Percentiles rank a stretch among this genome's conserved stretches.
These are phyloP conservation scores for Calonectria honghensis DNA, from an alignment of 2,329 filamentous ascomycete species.

Conservation along the genomic window DNA sequence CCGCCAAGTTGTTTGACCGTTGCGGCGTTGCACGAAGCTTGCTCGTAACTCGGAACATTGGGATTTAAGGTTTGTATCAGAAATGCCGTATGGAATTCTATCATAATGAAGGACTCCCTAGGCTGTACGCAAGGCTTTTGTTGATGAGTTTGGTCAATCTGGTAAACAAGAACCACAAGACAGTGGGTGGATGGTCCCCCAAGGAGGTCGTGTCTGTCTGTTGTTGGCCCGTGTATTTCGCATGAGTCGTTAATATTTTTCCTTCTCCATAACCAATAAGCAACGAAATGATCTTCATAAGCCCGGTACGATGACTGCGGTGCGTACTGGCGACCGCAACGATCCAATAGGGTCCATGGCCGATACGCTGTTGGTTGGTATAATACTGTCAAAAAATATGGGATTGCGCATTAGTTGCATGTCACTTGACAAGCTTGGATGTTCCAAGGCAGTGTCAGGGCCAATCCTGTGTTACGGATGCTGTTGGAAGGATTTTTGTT, in stretches of 20 bases:
- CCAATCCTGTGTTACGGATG: slow-evolving; percentile 9
- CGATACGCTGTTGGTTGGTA: not conserved
- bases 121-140: slow-evolving; percentile 13
- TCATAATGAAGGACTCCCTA: too few relatives aligned
- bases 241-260: not conserved
- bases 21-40: not conserved
- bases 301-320: not conserved
- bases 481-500: slow-evolving; percentile 3
- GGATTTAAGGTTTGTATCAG: slow-evolving; percentile 6
- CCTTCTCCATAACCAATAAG: not conserved
- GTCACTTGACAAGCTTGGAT: slow-evolving; percentile 20
- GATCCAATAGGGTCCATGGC: slow-evolving; percentile 5
- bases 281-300: not conserved
- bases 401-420: slow-evolving; percentile 20
- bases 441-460: slow-evolving; percentile 9
- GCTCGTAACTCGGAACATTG: not conserved
- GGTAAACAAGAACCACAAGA: not conserved
- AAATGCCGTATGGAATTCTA: not conserved
- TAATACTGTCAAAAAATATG: slow-evolving; percentile 1
- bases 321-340: not conserved
- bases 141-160: not conserved
- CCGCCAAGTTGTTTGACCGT: not conserved
- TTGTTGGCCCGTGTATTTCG: slow-evolving; percentile 1
- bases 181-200: not conserved
- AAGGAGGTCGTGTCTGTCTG: not conserved